Percentiles rank a stretch among this genome's conserved stretches.
These are phyloP conservation scores for Zymoseptoria tritici DNA, from an alignment of 2,329 filamentous ascomycete genomes.

Conservation along the genomic window DNA sequence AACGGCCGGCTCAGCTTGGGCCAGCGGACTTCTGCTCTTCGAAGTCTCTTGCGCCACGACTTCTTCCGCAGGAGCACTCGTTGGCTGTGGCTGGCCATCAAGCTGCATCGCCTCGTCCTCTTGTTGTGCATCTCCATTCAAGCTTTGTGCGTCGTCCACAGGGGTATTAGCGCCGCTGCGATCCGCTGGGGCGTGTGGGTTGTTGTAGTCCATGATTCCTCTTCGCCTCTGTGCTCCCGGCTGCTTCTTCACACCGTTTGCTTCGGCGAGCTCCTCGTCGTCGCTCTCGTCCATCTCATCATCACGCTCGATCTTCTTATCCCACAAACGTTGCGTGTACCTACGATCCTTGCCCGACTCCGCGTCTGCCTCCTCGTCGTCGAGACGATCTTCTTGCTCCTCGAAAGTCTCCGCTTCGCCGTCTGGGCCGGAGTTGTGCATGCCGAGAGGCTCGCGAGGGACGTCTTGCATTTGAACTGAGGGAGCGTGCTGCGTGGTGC, in stretches of 20 bases:
- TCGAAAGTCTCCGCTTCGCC: conserved; percentile 45
- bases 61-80: conserved; percentile 19
- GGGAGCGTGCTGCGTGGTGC: conserved; percentile 53
- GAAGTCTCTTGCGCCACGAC: conserved; percentile 23
- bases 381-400: conserved; percentile 57
- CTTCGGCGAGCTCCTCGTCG: conserved; percentile 70
- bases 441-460: conserved; percentile 49
- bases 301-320: conserved; percentile 63
- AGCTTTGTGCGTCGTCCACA: conserved; percentile 22
- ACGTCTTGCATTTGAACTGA: conserved; percentile 60
- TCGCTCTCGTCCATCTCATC: conserved; percentile 84
- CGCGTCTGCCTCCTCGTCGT: conserved; percentile 71
- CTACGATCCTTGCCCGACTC: conserved; percentile 80
- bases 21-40: conserved; percentile 11
- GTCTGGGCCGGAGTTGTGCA: conserved; percentile 31
- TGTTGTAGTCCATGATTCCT: conserved; percentile 56
- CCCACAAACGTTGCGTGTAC: conserved; percentile 73
- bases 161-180: conserved; percentile 44
- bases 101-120: conserved; percentile 19
- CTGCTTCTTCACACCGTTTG: conserved; percentile 61
- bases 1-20: conserved; percentile 1
- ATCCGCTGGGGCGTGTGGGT: conserved; percentile 46
- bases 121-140: conserved; percentile 24
- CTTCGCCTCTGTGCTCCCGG: conserved; percentile 40
- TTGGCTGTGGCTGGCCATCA: conserved; percentile 17